A percentile compares a stretch with the other conserved stretches of the same genome.
Evolutionary conservation across 768 basidiomycete species (phyloP).

Genomic region (Exidia glandulosa): DNA sequence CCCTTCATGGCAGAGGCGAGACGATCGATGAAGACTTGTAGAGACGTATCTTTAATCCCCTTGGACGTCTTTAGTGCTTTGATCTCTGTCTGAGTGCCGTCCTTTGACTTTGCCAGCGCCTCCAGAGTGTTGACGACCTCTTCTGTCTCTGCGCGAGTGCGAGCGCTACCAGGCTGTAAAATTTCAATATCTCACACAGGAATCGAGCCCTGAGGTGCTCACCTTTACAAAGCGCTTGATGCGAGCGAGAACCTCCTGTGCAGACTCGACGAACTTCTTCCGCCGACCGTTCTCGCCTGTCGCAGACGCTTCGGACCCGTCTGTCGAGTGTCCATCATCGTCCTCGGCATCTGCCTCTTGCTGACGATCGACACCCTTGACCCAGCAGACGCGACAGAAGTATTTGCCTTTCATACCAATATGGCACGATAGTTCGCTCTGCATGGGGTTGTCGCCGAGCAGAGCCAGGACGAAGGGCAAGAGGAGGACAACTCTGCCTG

Average conservation of each 20-base stretch:
- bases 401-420: conserved; percentile 5
- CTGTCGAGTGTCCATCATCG: too few relatives aligned
- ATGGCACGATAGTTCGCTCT: conserved; percentile 12
- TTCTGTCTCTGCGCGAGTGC: too few relatives aligned
- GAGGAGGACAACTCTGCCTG: conserved; percentile 19
- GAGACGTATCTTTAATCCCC: conserved; percentile 23
- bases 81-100: conserved; percentile 12
- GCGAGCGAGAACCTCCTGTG: too few relatives aligned
- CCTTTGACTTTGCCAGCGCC: conserved; percentile 19
- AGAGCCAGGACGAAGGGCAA: conserved; percentile 21
- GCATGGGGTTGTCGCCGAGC: conserved; percentile 7
- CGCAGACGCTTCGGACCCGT: too few relatives aligned
- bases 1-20: conserved; percentile 6
- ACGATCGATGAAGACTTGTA: conserved; percentile 27
- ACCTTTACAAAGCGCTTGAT: too few relatives aligned
- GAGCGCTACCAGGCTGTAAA: too few relatives aligned
- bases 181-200: too few relatives aligned
- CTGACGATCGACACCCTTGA: neutral
- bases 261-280: too few relatives aligned
- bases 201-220: too few relatives aligned
- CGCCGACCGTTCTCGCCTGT: too few relatives aligned
- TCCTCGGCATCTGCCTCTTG: neutral
- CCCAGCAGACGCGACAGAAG: conserved; percentile 15
- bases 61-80: conserved; percentile 10
- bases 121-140: conserved; percentile 16